Conservation (phyloP, 179 eudicot genomes). For the Silene noctiflora region DNA sequence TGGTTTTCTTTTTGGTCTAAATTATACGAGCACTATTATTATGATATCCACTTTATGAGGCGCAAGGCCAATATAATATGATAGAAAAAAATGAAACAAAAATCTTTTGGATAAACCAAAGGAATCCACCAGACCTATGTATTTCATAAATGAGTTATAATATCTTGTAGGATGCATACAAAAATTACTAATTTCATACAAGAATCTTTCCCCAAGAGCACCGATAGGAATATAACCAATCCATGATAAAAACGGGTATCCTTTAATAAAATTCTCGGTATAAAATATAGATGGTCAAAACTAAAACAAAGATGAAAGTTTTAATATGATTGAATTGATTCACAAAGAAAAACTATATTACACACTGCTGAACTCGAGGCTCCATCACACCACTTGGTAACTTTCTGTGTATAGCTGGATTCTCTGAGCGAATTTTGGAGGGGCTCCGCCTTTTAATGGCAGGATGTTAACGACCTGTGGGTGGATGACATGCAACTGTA, state of each 20-base stretch:
- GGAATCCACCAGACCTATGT: not conserved
- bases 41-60: no score
- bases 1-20: no score
- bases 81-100: not conserved
- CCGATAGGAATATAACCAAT: not conserved
- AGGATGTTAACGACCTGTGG: slow-evolving; percentile 57
- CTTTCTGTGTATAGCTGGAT: slow-evolving; percentile 64
- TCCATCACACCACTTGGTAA: slow-evolving; percentile 68
- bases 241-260: no score
- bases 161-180: not conserved
- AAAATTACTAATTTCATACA: no score
- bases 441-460: slow-evolving; percentile 71
- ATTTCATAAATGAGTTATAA: not conserved
- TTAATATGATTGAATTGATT: not conserved
- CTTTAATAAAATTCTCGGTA: not conserved
- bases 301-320: not conserved
- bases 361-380: slow-evolving; percentile 2
- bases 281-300: not conserved
- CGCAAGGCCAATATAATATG: no score
- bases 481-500: not conserved
- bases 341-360: slow-evolving; percentile 15
- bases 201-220: not conserved
- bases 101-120: not conserved
- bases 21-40: no score
- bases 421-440: slow-evolving; percentile 76